Percentiles rank a stretch among this genome's conserved stretches.
Evolutionary conservation across 768 basidiomycete genomes (phyloP).

Genomic region (Galerina sulciceps): DNA sequence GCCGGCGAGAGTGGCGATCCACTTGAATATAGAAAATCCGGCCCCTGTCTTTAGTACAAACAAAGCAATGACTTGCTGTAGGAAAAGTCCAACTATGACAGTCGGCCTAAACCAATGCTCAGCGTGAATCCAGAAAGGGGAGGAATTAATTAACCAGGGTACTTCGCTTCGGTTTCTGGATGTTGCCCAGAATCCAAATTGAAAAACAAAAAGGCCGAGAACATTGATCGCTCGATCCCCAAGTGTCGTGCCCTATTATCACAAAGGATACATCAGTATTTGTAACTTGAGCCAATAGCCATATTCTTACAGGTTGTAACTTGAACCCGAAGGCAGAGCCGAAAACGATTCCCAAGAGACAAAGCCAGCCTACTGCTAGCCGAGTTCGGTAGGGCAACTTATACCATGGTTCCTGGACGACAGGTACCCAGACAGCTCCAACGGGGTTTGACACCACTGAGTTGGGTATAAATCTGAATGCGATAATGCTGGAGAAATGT

Average conservation of each 20-base stretch:
- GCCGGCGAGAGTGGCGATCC: conserved; percentile 79
- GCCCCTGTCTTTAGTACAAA: conserved; percentile 88
- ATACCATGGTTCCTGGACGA: conserved; percentile 72
- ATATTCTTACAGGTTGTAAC: conserved; percentile 45
- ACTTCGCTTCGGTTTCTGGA: conserved; percentile 67
- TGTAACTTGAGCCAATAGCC: conserved; percentile 66
- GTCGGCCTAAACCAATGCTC: conserved; percentile 59
- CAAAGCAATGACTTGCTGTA: conserved; percentile 85
- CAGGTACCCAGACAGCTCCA: conserved; percentile 67
- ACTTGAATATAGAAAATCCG: conserved; percentile 83
- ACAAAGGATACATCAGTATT: conserved; percentile 80
- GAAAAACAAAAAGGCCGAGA: conserved; percentile 80
- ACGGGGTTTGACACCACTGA: conserved; percentile 74
- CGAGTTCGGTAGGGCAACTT: conserved; percentile 52
- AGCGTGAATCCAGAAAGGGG: background rate
- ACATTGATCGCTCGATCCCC: conserved; percentile 84
- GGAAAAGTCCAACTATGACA: conserved; percentile 84
- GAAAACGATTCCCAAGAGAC: conserved; percentile 76
- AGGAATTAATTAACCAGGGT: conserved; percentile 59
- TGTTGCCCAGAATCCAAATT: conserved; percentile 70
- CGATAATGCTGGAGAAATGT: conserved; percentile 65
- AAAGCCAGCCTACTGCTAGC: conserved; percentile 74
- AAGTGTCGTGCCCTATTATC: conserved; percentile 53
- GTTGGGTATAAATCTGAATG: conserved; percentile 84
- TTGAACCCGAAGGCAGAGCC: conserved; percentile 88